Evolutionary conservation across 2,329 filamentous ascomycete genomes (phyloP).

Genomic region (Diplodia seriata): DNA sequence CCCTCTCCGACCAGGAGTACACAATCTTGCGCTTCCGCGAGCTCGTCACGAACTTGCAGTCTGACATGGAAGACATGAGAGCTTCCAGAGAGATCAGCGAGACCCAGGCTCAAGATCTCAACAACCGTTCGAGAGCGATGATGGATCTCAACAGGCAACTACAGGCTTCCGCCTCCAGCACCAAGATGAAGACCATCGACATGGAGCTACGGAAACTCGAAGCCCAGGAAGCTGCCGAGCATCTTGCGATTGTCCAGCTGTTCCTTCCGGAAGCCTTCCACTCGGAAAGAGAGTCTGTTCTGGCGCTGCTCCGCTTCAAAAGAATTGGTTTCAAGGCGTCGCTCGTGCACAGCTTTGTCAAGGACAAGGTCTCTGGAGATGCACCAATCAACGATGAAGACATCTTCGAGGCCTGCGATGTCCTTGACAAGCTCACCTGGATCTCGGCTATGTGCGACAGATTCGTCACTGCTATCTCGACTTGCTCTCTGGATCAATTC

Average conservation of each 20-base stretch:
- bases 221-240: slow-evolving; percentile 85
- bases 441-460: slow-evolving; percentile 83
- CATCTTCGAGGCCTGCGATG: slow-evolving; percentile 78
- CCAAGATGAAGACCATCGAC: slow-evolving; percentile 93
- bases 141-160: slow-evolving; percentile 96
- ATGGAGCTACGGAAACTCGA: slow-evolving; percentile 86
- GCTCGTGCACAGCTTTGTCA: slow-evolving; percentile 77
- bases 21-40: slow-evolving; percentile 88
- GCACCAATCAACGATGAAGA: slow-evolving; percentile 76
- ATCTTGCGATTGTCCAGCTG: slow-evolving; percentile 84
- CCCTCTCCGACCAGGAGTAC: slow-evolving; percentile 87
- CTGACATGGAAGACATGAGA: slow-evolving; percentile 87
- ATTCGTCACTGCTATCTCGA: slow-evolving; percentile 80
- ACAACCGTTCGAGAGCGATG: slow-evolving; percentile 87
- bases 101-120: slow-evolving; percentile 88
- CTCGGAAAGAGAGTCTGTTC: slow-evolving; percentile 74
- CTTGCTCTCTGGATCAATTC: slow-evolving; percentile 81
- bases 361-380: slow-evolving; percentile 74
- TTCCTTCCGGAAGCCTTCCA: slow-evolving; percentile 58
- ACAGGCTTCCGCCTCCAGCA: slow-evolving; percentile 86
- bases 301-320: slow-evolving; percentile 86
- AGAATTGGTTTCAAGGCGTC: slow-evolving; percentile 87
- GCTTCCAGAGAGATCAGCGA: slow-evolving; percentile 92
- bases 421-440: slow-evolving; percentile 84
- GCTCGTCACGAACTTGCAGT: slow-evolving; percentile 83